Percentiles rank a stretch among this genome's conserved stretches.
Evolutionary conservation across 345 rosid species (phyloP).

Genomic region (Anacardium occidentale): DNA sequence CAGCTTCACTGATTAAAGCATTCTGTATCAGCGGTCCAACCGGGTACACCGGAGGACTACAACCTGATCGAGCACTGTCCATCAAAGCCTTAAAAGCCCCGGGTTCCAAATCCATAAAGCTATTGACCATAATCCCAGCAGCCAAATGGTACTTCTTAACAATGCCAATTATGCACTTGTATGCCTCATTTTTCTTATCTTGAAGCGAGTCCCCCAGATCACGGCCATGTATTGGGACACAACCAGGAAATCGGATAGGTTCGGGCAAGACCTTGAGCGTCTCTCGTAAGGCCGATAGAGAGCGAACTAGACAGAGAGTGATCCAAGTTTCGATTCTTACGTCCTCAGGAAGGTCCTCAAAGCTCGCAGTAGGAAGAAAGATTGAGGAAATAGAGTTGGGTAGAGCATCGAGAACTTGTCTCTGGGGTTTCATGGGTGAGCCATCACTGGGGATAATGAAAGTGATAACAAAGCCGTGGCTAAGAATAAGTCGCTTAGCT

Average conservation of each 20-base stretch:
- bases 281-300: no score
- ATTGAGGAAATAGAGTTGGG: constrained; percentile 22
- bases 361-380: constrained; percentile 32
- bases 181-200: constrained; percentile 15
- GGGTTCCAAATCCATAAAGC: background rate
- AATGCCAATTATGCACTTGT: constrained; percentile 18
- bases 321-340: no score
- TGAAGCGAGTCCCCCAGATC: constrained; percentile 26
- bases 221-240: constrained; percentile 19
- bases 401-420: constrained; percentile 14
- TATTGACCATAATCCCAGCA: constrained; percentile 27
- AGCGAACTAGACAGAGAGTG: no score
- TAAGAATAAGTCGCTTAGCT: background rate
- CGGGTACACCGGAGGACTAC: constrained; percentile 21
- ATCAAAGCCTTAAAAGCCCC: constrained; percentile 26
- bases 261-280: constrained; percentile 1
- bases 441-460: constrained; percentile 30
- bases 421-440: constrained; percentile 24
- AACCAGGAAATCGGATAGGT: constrained; percentile 30
- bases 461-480: constrained; percentile 23
- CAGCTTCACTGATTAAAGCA: background rate
- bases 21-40: constrained; percentile 21
- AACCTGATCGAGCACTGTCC: background rate
- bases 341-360: constrained; percentile 17
- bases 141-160: constrained; percentile 12